A percentile compares a stretch with the other conserved stretches of the same genome.
Evolutionary conservation across 2,329 filamentous ascomycete species (phyloP).

Genomic region (Cercospora brassicicola): DNA sequence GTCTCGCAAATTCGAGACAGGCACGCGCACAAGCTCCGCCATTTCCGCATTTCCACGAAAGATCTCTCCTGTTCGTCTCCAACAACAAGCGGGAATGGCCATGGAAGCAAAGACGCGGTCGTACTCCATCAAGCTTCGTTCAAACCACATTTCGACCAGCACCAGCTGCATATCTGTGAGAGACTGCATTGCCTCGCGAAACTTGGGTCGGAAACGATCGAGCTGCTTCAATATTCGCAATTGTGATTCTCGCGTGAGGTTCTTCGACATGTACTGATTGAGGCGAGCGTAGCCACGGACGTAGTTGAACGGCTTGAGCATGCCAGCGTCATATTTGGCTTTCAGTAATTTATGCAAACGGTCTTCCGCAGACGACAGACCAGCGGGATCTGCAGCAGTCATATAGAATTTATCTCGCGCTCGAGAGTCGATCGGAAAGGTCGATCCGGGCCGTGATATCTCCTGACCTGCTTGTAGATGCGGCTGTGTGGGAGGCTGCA

Average conservation of each 20-base stretch:
- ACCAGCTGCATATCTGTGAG: constrained; percentile 93
- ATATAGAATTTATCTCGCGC: constrained; percentile 88
- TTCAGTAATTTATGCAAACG: constrained; percentile 91
- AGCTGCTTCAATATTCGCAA: constrained; percentile 90
- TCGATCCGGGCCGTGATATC: constrained; percentile 62
- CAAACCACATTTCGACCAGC: constrained; percentile 98
- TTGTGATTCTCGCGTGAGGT: constrained; percentile 78
- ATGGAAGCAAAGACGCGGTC: constrained; percentile 98
- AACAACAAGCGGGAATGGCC: constrained; percentile 97
- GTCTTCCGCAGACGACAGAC: constrained; percentile 82
- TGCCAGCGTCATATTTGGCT: constrained; percentile 92
- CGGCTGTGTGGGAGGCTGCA: constrained; percentile 10
- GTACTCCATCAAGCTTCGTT: constrained; percentile 93
- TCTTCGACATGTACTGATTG: constrained; percentile 85
- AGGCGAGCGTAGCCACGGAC: constrained; percentile 91
- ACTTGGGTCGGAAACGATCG: constrained; percentile 90
- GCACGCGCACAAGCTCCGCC: constrained; percentile 92
- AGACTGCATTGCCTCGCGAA: constrained; percentile 88
- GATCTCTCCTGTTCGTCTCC: constrained; percentile 94
- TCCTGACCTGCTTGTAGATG: constrained; percentile 51
- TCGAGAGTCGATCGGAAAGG: constrained; percentile 63
- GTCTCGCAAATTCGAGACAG: constrained; percentile 85
- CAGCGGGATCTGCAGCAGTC: constrained; percentile 91
- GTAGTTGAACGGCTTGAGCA: constrained; percentile 97
- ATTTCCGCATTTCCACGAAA: constrained; percentile 98